These are phyloP conservation scores for Fusarium agapanthi DNA, from an alignment of 2,329 filamentous ascomycete species.

Conservation along the genomic window DNA sequence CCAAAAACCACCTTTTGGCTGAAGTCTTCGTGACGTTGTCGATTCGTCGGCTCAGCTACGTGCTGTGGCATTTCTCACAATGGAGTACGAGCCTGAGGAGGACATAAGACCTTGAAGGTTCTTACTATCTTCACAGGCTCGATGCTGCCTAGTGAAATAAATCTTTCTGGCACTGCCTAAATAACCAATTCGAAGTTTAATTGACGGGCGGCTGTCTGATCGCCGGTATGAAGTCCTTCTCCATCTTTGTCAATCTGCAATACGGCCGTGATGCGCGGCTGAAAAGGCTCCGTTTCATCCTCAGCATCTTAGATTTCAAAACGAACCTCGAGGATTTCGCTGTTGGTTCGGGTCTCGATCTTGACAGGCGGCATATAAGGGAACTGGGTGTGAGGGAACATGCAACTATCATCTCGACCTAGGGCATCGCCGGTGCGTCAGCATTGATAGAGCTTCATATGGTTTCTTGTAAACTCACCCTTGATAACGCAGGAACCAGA, in stretches of 20 bases:
- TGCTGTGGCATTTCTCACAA: neutral
- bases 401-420: neutral
- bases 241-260: neutral
- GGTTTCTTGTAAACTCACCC: fast-evolving
- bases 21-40: no score
- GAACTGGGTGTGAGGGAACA: neutral
- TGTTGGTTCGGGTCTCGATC: neutral
- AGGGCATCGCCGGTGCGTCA: fast-evolving
- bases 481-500: fast-evolving
- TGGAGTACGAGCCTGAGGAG: neutral
- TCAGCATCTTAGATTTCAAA: neutral
- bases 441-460: neutral
- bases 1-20: no score
- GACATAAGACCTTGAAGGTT: neutral
- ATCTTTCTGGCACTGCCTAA: neutral
- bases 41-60: no score
- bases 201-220: neutral
- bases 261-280: neutral
- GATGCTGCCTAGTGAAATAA: neutral
- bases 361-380: neutral
- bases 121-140: neutral
- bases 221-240: neutral
- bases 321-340: fast-evolving
- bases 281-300: neutral
- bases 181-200: neutral